phyloP scores from a whole-genome alignment of 768 basidiomycete genomes.

The Leucocoprinus birnbaumii region DNA sequence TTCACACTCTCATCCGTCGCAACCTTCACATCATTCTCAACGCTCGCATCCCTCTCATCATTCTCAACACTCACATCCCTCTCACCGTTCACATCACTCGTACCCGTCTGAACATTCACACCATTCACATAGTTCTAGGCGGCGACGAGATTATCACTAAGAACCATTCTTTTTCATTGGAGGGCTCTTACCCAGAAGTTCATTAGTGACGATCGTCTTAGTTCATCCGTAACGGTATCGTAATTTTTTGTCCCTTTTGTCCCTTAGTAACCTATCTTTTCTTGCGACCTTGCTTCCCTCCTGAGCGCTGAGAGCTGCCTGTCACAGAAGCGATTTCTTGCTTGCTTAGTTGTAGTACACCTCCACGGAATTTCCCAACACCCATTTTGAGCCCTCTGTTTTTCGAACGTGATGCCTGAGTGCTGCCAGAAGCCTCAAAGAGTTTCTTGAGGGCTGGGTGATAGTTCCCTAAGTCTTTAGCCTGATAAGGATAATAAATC shows the following conservation, averaged over 20 bases:
- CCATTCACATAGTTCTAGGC: slow-evolving; percentile 3
- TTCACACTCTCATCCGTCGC: not conserved
- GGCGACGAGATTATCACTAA: slow-evolving; percentile 5
- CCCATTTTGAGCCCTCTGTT: slow-evolving; percentile 74
- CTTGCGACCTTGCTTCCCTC: slow-evolving; percentile 17
- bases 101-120: no score
- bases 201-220: not conserved
- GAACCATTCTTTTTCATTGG: not conserved
- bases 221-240: no score
- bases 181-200: not conserved
- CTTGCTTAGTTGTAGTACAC: slow-evolving; percentile 61
- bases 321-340: slow-evolving; percentile 50
- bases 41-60: not conserved
- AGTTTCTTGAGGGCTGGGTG: slow-evolving; percentile 74
- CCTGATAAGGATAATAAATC: slow-evolving; percentile 37
- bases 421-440: slow-evolving; percentile 34
- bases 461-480: slow-evolving; percentile 83
- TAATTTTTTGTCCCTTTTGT: not conserved
- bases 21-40: not conserved
- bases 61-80: slow-evolving; percentile 1
- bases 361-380: slow-evolving; percentile 71
- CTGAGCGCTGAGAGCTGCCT: slow-evolving; percentile 20
- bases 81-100: not conserved
- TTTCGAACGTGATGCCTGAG: slow-evolving; percentile 44
- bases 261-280: slow-evolving; percentile 13